phyloP scores from a whole-genome alignment of 179 eudicot species.

The Actinidia arguta region DNA sequence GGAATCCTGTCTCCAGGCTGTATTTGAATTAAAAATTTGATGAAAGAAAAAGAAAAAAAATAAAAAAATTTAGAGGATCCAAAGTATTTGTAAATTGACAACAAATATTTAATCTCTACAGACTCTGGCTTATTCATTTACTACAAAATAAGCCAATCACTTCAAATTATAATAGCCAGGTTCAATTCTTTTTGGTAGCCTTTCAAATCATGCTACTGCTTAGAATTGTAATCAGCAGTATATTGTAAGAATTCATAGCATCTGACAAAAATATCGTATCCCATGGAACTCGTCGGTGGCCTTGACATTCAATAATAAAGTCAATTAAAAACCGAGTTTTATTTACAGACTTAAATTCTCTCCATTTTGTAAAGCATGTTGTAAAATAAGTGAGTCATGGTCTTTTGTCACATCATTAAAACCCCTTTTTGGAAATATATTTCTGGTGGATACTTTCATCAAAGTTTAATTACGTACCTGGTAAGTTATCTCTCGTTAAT shows the following conservation, averaged over 20 bases:
- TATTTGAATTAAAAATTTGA: too few relatives aligned
- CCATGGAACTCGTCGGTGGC: too few relatives aligned
- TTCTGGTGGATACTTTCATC: not conserved
- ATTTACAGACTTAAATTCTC: not conserved
- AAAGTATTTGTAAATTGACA: too few relatives aligned
- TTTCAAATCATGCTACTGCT: conserved; percentile 10
- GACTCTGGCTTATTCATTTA: too few relatives aligned
- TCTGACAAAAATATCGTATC: not conserved
- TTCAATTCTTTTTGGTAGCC: conserved; percentile 1
- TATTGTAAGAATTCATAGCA: not conserved
- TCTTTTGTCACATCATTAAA: too few relatives aligned
- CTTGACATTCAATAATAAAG: not conserved
- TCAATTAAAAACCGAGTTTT: not conserved
- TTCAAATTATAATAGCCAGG: not conserved
- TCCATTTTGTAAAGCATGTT: not conserved
- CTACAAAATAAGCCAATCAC: not conserved
- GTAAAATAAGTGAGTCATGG: too few relatives aligned
- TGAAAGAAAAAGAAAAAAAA: too few relatives aligned
- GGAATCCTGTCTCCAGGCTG: too few relatives aligned
- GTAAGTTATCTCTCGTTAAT: not conserved
- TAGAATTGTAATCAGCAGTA: not conserved
- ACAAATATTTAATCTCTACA: too few relatives aligned
- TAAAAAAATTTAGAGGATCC: too few relatives aligned
- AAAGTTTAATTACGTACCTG: not conserved
- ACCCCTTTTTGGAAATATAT: not conserved